Percentiles rank a stretch among this genome's conserved stretches.
These are phyloP conservation scores for Obba rivulosa DNA, from an alignment of 768 basidiomycete genomes.

Conservation along the genomic window DNA sequence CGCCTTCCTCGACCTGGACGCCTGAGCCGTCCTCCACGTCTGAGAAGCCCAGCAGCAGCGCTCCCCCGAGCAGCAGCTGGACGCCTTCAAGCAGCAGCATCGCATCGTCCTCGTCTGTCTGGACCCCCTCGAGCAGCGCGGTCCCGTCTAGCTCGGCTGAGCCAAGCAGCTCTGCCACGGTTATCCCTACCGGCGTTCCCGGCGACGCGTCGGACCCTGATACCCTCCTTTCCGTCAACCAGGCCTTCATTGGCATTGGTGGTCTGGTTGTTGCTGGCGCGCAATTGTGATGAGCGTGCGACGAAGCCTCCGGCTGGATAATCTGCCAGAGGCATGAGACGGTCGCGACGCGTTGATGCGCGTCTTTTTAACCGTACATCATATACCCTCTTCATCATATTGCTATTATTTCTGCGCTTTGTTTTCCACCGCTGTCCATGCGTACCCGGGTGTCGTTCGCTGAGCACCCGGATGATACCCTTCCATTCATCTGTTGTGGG, in stretches of 20 bases:
- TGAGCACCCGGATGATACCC: too few relatives aligned
- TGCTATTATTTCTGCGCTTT: too few relatives aligned
- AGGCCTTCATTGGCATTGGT: conserved; percentile 23
- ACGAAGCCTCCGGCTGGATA: not conserved
- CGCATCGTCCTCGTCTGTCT: not conserved
- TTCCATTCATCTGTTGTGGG: not conserved
- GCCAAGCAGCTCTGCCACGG: conserved; percentile 16
- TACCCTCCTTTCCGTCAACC: conserved; percentile 30
- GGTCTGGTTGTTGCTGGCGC: conserved; percentile 20
- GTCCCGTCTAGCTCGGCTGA: not conserved
- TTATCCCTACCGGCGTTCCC: conserved; percentile 23
- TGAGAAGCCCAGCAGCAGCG: too few relatives aligned
- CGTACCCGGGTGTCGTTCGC: too few relatives aligned
- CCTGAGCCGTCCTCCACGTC: conserved; percentile 11
- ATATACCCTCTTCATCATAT: too few relatives aligned
- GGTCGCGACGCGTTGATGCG: too few relatives aligned
- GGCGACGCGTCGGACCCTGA: conserved; percentile 10
- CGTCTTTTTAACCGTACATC: too few relatives aligned
- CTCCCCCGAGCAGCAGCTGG: conserved; percentile 6
- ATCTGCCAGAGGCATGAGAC: too few relatives aligned
- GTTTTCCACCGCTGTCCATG: too few relatives aligned
- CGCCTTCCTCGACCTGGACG: not conserved
- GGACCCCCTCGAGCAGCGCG: conserved; percentile 5
- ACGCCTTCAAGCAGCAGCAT: conserved; percentile 6
- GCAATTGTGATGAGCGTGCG: not conserved